These are phyloP conservation scores for Aspergillus ustus DNA, from an alignment of 2,329 filamentous ascomycete genomes.

Conservation along the genomic window DNA sequence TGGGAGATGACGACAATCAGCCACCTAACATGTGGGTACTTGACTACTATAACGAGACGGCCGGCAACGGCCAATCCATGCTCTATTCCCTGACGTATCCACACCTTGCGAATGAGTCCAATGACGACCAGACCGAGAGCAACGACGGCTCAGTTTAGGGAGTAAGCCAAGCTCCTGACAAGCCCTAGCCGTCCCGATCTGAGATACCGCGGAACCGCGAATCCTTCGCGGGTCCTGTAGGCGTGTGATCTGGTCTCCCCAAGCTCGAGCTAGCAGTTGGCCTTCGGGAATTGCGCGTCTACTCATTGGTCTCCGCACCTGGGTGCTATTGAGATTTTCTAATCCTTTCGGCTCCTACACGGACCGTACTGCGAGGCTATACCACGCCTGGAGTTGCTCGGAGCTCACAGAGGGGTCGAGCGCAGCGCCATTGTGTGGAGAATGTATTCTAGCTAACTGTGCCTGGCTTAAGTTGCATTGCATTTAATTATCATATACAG, in stretches of 20 bases:
- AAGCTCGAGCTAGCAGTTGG: not conserved
- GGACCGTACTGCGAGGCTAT: not conserved
- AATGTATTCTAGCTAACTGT: not conserved
- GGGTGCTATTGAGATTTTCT: not conserved
- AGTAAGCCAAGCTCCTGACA: not conserved
- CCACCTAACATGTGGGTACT: conserved; percentile 9
- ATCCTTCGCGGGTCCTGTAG: not conserved
- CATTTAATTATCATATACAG: not conserved
- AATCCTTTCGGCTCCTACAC: not conserved
- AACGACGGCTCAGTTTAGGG: not conserved
- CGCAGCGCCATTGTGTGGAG: not conserved
- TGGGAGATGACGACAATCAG: conserved; percentile 1
- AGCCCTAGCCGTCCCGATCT: not conserved
- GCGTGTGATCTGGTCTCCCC: not conserved
- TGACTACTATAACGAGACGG: conserved; percentile 9
- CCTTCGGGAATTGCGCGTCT: not conserved
- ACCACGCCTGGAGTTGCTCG: not conserved
- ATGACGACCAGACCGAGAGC: not conserved
- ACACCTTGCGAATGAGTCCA: not conserved
- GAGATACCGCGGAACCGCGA: not conserved
- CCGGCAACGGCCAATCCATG: conserved; percentile 3
- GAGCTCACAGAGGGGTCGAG: not conserved
- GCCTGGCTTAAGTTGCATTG: not conserved
- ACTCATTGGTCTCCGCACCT: not conserved
- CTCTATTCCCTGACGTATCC: conserved; percentile 7